Evolutionary conservation across 768 basidiomycete genomes (phyloP).

Genomic region (Leucogyrophana mollusca): DNA sequence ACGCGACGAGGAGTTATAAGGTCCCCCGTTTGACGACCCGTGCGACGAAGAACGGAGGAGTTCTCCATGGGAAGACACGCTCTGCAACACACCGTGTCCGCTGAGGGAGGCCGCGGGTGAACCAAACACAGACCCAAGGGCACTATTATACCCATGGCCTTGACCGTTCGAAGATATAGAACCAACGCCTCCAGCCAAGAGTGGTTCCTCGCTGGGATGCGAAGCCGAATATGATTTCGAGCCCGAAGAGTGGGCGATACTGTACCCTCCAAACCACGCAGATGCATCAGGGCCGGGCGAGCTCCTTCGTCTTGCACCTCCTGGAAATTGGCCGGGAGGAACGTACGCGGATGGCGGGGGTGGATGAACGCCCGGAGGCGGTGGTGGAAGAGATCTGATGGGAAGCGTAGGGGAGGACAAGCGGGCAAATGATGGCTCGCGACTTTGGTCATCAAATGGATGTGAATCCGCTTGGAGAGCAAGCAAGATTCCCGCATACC

Average conservation of each 20-base stretch:
- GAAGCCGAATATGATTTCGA: conserved; percentile 27
- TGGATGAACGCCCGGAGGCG: conserved; percentile 6
- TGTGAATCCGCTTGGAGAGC: conserved; percentile 13
- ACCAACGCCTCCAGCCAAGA: conserved; percentile 14
- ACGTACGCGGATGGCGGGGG: conserved; percentile 29
- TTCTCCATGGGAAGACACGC: too few relatives aligned
- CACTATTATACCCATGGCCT: background rate
- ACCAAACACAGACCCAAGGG: conserved; percentile 30
- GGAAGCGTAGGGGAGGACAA: conserved; percentile 25
- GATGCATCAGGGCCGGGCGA: conserved; percentile 28
- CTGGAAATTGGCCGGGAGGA: background rate
- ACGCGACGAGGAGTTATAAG: too few relatives aligned
- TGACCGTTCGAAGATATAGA: conserved; percentile 5
- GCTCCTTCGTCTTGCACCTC: conserved; percentile 13
- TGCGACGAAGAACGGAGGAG: too few relatives aligned
- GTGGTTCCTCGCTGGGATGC: conserved; percentile 23
- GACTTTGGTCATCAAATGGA: too few relatives aligned
- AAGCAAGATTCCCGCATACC: conserved; percentile 25
- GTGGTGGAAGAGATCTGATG: conserved; percentile 5
- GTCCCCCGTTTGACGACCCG: too few relatives aligned
- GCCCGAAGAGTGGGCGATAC: conserved; percentile 20
- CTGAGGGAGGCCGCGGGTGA: conserved; percentile 20
- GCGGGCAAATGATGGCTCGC: conserved; percentile 1
- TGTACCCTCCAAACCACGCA: conserved; percentile 23
- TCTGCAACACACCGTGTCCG: conserved; percentile 11